Base-by-base conservation (phyloP, 2,329 filamentous ascomycete species). In the Aspergillus aculeatus region DNA sequence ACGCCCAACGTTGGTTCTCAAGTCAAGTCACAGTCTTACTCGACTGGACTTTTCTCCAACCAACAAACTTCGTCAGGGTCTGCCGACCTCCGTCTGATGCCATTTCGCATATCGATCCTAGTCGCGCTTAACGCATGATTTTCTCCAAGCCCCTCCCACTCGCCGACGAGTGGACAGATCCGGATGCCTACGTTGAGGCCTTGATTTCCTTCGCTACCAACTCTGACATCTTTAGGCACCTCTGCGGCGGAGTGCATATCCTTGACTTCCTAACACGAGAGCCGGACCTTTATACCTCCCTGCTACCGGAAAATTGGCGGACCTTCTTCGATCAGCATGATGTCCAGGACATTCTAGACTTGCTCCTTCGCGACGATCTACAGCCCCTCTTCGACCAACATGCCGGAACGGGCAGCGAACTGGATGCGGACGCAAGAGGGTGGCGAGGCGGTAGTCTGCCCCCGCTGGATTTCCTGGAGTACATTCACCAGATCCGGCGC, bases 241-340 rank as follows among this genome's bases (percentile, higher is more conserved):
- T 99, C n/a, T 96, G 92, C 72, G 95, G 95, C 56, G 93, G 94
- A n/a, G 91, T 98, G 0, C 95, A 99, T 72, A 93, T 99, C 63
- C 83, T 98, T 58, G 95, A 99, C 74, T 98, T 99, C 77, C 92
- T 97, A 78, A 97, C 92, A 2, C 86, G 86, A 47, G 86, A 92
- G 51, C 91, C 92, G 5, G 89, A 92, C 64, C 83, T 97, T 0
- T 99, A 96, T 73, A 85, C 89, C 55, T 82, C 84, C 1, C 84
- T 94, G 1, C 76, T 99, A 1, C 91, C 92, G 0, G 73, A 83
- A 61, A 87, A 92, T 75, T 99, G 95, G 95, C 86, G 91, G 64
- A 72, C 81, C 0, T 98, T 92, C 78, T 88, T 98, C 65, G 78
- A 89, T 38, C 76, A 82, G 19, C 85, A 86, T 70, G 85, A 90